Conservation (phyloP, 352 stramenopile genomes). For the Blastocystis hominis region DNA sequence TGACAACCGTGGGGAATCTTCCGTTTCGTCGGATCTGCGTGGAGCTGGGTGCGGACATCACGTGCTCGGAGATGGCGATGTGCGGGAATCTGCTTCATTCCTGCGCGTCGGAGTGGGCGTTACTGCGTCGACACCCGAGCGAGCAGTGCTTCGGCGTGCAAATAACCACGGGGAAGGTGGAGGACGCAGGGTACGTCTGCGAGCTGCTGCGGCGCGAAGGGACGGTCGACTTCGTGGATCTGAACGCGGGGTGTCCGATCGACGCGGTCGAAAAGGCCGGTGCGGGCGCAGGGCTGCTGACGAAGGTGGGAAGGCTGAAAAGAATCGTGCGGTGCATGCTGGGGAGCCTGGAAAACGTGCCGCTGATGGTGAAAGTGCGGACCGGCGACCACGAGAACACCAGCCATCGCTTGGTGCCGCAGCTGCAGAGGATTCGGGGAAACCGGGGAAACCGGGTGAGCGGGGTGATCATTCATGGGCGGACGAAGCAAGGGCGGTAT, state of each 20-base stretch:
- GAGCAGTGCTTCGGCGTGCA: slow-evolving; percentile 97
- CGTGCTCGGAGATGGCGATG: slow-evolving; percentile 93
- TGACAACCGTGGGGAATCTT: slow-evolving; percentile 98
- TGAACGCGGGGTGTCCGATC: slow-evolving; percentile 98
- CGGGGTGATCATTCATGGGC: slow-evolving; percentile 76
- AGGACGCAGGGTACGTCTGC: slow-evolving; percentile 83
- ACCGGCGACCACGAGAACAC: slow-evolving; percentile 89
- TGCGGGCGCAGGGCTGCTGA: slow-evolving; percentile 85
- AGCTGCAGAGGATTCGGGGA: background rate
- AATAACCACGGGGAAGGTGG: slow-evolving; percentile 78
- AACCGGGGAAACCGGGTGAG: slow-evolving; percentile 22
- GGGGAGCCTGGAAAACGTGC: slow-evolving; percentile 67
- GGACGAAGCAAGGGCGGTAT: slow-evolving; percentile 89
- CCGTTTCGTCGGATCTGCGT: slow-evolving; percentile 83
- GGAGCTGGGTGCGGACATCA: slow-evolving; percentile 93
- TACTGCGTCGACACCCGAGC: slow-evolving; percentile 84
- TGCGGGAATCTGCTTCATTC: slow-evolving; percentile 83
- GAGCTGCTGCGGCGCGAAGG: slow-evolving; percentile 81
- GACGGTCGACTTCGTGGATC: slow-evolving; percentile 94
- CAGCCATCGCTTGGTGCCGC: slow-evolving; percentile 62
- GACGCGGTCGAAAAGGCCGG: slow-evolving; percentile 79
- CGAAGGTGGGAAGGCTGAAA: slow-evolving; percentile 75
- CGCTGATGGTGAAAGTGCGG: slow-evolving; percentile 92
- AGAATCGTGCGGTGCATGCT: slow-evolving; percentile 79
- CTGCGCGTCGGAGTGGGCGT: slow-evolving; percentile 86